A percentile compares a stretch with the other conserved stretches of the same genome.
phyloP scores from a whole-genome alignment of 169 alveolate species.

The Cyclospora cayetanensis region DNA sequence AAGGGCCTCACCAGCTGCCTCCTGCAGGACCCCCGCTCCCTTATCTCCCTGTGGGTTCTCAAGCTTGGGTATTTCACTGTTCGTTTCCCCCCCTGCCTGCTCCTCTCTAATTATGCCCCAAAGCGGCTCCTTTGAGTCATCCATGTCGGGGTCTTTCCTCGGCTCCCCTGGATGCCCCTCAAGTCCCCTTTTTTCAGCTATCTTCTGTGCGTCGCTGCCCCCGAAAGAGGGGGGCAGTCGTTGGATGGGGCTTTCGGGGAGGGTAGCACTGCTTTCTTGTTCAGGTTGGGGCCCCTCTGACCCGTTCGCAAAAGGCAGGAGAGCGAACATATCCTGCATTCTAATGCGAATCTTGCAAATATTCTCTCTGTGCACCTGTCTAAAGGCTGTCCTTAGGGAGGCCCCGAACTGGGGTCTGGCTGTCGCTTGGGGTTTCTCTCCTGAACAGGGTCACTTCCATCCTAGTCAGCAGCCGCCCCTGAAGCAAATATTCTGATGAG shows the following conservation, averaged over 20 bases:
- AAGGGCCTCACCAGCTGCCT: neutral
- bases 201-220: neutral
- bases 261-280: neutral
- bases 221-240: neutral
- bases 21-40: neutral
- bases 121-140: neutral
- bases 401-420: too few relatives aligned
- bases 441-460: too few relatives aligned
- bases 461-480: too few relatives aligned
- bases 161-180: neutral
- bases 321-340: neutral
- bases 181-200: neutral
- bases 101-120: too few relatives aligned
- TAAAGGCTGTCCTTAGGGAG: too few relatives aligned
- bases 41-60: neutral
- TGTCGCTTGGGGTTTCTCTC: too few relatives aligned
- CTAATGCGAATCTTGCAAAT: neutral
- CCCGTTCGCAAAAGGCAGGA: neutral
- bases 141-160: neutral
- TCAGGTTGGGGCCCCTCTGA: neutral
- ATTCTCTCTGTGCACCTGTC: too few relatives aligned
- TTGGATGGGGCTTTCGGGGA: neutral
- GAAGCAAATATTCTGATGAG: too few relatives aligned
- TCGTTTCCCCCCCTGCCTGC: too few relatives aligned
- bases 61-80: neutral